phyloP scores from a whole-genome alignment of 192 early-diverging fungal species.

The Dispira parvispora region DNA sequence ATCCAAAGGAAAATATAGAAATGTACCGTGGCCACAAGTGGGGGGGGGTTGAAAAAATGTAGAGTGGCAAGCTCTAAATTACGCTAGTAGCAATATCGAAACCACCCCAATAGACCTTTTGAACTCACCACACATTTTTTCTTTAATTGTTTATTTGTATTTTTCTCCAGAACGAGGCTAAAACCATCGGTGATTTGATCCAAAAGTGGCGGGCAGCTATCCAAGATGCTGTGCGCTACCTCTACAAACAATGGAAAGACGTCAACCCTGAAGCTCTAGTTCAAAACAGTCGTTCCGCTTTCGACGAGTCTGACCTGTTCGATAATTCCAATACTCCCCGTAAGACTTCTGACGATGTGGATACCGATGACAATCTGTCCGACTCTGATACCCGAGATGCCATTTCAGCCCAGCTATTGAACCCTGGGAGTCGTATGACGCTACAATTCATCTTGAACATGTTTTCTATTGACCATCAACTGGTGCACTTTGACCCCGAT shows the following conservation, averaged over 20 bases:
- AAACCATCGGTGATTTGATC: neutral
- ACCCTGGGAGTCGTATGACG: too few species aligned
- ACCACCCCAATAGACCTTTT: neutral
- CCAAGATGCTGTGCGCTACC: neutral
- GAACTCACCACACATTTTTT: neutral
- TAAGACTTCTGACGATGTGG: too few species aligned
- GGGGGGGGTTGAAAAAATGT: neutral
- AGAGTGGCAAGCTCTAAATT: too few species aligned
- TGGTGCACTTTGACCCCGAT: too few species aligned
- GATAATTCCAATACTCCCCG: too few species aligned
- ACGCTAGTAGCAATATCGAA: neutral
- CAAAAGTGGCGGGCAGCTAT: neutral
- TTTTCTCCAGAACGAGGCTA: neutral
- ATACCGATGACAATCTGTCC: too few species aligned
- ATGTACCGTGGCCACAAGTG: neutral
- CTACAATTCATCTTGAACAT: too few species aligned
- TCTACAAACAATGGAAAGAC: neutral
- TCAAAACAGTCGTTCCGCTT: too few species aligned
- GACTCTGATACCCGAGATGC: too few species aligned
- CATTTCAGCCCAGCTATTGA: too few species aligned
- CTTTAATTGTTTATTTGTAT: neutral
- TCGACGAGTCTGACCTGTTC: too few species aligned
- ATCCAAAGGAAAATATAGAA: neutral
- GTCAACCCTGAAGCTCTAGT: neutral
- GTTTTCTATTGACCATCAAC: too few species aligned